These are phyloP conservation scores for Syzygium jambos DNA, from an alignment of 345 rosid species.

Conservation along the genomic window DNA sequence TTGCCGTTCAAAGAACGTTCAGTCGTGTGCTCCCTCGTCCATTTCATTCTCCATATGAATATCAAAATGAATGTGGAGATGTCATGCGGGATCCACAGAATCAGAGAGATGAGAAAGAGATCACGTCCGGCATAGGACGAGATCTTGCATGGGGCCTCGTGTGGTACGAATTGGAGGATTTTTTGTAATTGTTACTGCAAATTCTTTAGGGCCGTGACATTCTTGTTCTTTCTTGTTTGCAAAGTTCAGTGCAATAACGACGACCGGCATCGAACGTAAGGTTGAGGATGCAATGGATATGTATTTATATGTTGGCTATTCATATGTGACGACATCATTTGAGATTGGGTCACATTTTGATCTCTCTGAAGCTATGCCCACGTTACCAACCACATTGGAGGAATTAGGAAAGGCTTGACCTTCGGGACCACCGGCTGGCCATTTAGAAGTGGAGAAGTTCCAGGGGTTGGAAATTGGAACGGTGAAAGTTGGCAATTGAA, in stretches of 20 bases:
- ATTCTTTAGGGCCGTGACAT: not conserved
- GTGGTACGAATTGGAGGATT: not conserved
- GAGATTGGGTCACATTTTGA: not conserved
- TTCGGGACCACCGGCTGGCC: not conserved
- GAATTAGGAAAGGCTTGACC: not conserved
- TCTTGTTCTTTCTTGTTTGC: not conserved
- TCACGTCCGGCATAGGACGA: not conserved
- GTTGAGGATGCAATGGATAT: not conserved
- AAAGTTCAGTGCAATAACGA: not conserved
- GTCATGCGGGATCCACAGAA: constrained; percentile 1
- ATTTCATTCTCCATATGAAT: not conserved
- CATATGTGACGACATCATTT: not conserved
- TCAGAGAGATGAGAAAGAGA: not conserved
- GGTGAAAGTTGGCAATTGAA: not conserved
- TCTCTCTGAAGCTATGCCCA: not conserved
- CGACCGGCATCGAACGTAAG: not conserved
- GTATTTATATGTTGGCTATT: not conserved
- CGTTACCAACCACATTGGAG: not conserved
- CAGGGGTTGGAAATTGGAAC: not conserved
- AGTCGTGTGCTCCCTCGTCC: not conserved
- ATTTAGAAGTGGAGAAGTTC: not conserved
- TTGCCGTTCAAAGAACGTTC: not conserved
- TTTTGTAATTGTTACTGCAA: not conserved
- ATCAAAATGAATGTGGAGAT: not conserved
- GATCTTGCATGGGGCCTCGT: constrained; percentile 1